Percentiles rank a stretch among this genome's conserved stretches.
Evolutionary conservation across 108 stramenopile genomes (phyloP).

Genomic region (Fistulifera solaris): DNA sequence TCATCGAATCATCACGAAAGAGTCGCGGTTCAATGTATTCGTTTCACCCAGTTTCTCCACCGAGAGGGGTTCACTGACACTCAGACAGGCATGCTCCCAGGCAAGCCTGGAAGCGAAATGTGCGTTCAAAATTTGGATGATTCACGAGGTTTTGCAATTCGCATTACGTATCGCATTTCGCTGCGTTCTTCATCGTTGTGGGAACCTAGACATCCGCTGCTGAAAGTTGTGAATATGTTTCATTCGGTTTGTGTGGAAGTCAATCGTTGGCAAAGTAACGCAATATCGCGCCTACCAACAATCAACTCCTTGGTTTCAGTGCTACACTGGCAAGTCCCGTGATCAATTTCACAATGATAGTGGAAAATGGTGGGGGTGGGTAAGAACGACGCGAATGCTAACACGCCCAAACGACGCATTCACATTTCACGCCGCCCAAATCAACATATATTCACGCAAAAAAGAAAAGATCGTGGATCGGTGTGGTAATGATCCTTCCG

Average conservation of each 20-base stretch:
- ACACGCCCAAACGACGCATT: too few relatives aligned
- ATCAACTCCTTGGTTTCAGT: neutral
- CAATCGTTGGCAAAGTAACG: neutral
- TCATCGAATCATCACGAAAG: too few relatives aligned
- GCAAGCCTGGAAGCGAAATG: slow-evolving; percentile 84
- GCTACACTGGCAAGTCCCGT: neutral
- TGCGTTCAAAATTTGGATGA: slow-evolving; percentile 96
- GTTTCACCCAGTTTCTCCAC: slow-evolving; percentile 85
- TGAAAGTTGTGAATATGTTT: slow-evolving; percentile 77
- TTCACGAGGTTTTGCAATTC: slow-evolving; percentile 93
- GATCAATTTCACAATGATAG: neutral
- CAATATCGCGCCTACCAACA: slow-evolving; percentile 51
- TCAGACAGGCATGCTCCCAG: slow-evolving; percentile 85
- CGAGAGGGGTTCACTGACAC: slow-evolving; percentile 80
- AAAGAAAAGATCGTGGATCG: slow-evolving; percentile 53
- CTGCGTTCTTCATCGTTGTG: slow-evolving; percentile 98
- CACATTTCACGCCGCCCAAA: too few relatives aligned
- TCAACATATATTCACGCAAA: slow-evolving; percentile 1
- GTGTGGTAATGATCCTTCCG: slow-evolving; percentile 97
- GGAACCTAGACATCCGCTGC: slow-evolving; percentile 96
- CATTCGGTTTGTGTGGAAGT: neutral
- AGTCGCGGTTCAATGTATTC: slow-evolving; percentile 82
- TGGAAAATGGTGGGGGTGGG: slow-evolving; percentile 6
- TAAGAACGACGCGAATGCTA: slow-evolving; percentile 68
- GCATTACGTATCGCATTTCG: slow-evolving; percentile 98